Evolutionary conservation across 441 rosid genomes (phyloP).

Genomic region (Gossypium armourianum): DNA sequence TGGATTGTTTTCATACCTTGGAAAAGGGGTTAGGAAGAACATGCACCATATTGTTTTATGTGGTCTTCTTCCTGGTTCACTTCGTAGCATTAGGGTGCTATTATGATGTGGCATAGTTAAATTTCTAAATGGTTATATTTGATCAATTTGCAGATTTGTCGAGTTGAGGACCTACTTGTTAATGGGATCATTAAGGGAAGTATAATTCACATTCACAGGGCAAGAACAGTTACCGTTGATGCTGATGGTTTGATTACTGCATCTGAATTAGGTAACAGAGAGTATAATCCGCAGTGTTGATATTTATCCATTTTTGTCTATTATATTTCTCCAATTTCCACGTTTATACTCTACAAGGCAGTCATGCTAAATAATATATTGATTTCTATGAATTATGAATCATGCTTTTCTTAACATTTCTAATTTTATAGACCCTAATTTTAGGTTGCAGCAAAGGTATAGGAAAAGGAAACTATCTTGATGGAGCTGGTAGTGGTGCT

Average conservation of each 20-base stretch:
- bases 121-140: conserved; percentile 11
- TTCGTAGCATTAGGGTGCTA: neutral
- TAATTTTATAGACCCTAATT: conserved; percentile 14
- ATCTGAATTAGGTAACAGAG: conserved; percentile 64
- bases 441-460: conserved; percentile 87
- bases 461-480: conserved; percentile 74
- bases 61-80: neutral
- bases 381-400: conserved; percentile 9
- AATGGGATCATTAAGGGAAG: conserved; percentile 79
- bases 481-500: conserved; percentile 96
- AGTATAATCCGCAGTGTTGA: conserved; percentile 5
- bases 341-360: conserved; percentile 1
- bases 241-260: conserved; percentile 63
- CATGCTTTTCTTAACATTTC: conserved; percentile 17
- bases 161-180: conserved; percentile 91
- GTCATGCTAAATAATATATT: neutral
- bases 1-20: neutral
- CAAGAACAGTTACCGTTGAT: conserved; percentile 66
- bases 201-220: conserved; percentile 85
- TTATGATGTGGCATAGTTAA: neutral
- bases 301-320: neutral
- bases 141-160: conserved; percentile 53
- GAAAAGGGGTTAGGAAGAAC: neutral
- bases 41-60: neutral
- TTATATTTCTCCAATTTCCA: neutral